Conservation (phyloP, 73 alveolate species). For the Stentor coeruleus region DNA sequence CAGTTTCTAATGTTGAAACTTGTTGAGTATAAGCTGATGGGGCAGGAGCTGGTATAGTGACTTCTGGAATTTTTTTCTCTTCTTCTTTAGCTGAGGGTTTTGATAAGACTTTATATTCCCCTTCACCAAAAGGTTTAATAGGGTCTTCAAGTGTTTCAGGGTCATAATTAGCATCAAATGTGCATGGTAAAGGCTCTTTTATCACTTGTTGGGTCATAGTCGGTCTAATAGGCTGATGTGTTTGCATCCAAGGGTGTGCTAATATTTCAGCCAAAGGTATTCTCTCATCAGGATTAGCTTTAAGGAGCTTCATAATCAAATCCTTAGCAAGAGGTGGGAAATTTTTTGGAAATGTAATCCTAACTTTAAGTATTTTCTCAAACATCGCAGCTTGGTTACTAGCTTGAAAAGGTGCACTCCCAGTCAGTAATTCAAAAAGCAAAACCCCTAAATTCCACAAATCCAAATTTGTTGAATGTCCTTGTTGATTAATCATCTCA, state of each 20-base stretch:
- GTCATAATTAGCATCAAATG: not conserved
- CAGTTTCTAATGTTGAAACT: not conserved
- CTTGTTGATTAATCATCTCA: constrained; percentile 71
- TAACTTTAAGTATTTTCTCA: constrained; percentile 66
- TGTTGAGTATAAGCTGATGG: not conserved
- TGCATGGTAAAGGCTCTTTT: not conserved
- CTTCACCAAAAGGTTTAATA: not conserved
- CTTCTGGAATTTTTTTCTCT: not conserved
- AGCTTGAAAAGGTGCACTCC: constrained; percentile 73
- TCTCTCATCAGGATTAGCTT: constrained; percentile 76
- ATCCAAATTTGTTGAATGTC: constrained; percentile 73
- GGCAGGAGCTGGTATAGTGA: not conserved
- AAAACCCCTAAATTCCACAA: constrained; percentile 83
- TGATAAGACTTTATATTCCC: not conserved
- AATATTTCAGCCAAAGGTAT: constrained; percentile 59
- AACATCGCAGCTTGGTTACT: constrained; percentile 66
- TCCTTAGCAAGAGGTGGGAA: constrained; percentile 81
- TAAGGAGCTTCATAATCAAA: constrained; percentile 66
- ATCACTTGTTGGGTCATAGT: not conserved
- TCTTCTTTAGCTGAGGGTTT: not conserved
- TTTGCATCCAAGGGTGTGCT: constrained; percentile 78
- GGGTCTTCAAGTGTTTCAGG: constrained; percentile 5
- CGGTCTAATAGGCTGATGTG: constrained; percentile 77
- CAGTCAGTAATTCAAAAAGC: constrained; percentile 70
- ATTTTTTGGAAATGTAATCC: constrained; percentile 74